Evolutionary conservation across 176 grass and related monocot species (phyloP).

Genomic region (Oropetium thomaeum): DNA sequence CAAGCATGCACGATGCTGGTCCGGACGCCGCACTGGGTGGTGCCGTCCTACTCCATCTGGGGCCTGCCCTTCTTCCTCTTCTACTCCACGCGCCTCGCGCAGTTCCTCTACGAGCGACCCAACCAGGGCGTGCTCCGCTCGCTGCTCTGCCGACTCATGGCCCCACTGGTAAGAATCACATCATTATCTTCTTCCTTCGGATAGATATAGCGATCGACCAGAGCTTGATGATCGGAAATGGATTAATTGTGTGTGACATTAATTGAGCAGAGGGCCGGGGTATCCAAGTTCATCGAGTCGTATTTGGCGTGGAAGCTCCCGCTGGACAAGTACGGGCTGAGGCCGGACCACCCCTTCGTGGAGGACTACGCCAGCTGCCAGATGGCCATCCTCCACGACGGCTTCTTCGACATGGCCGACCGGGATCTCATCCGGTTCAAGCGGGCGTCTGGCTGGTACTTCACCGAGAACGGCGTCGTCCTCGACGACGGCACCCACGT

Average conservation of each 20-base stretch:
- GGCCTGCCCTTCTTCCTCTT: slow-evolving; percentile 92
- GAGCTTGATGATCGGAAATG: background rate
- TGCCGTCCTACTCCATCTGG: slow-evolving; percentile 98
- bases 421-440: slow-evolving; percentile 54
- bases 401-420: slow-evolving; percentile 92
- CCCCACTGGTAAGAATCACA: slow-evolving; percentile 57
- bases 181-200: background rate
- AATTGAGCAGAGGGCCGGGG: slow-evolving; percentile 50
- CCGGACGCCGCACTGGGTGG: slow-evolving; percentile 87
- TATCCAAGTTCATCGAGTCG: slow-evolving; percentile 95
- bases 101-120: slow-evolving; percentile 86
- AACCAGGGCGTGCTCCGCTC: slow-evolving; percentile 65
- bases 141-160: slow-evolving; percentile 61
- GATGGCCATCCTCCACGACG: slow-evolving; percentile 93
- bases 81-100: slow-evolving; percentile 81
- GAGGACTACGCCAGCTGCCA: slow-evolving; percentile 97
- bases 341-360: slow-evolving; percentile 85
- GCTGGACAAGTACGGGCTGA: slow-evolving; percentile 75
- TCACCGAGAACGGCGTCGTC: slow-evolving; percentile 70
- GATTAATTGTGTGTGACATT: background rate
- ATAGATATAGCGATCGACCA: background rate
- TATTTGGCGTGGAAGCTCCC: slow-evolving; percentile 91
- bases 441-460: slow-evolving; percentile 61
- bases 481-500: slow-evolving; percentile 68
- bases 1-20: slow-evolving; percentile 88